These are phyloP conservation scores for Podospora tetraspora DNA, from an alignment of 495 filamentous ascomycete genomes.

Conservation along the genomic window DNA sequence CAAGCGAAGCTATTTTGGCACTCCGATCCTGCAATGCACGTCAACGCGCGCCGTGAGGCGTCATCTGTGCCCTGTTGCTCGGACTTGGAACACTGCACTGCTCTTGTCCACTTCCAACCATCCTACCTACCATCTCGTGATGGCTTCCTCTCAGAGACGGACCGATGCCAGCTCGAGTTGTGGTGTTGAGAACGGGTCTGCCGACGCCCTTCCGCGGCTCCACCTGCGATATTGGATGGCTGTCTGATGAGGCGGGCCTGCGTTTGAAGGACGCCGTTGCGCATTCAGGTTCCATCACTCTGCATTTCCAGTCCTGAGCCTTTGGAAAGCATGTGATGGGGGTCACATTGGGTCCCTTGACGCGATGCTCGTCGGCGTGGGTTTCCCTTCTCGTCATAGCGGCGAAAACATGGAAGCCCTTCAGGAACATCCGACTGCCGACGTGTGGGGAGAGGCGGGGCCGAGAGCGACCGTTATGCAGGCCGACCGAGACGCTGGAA, in stretches of 20 bases:
- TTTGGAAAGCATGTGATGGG: constrained; percentile 3
- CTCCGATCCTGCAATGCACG: background rate
- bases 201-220: background rate
- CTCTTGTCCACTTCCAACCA: no score
- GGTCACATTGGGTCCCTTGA: background rate
- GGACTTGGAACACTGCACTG: background rate
- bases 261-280: background rate
- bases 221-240: background rate
- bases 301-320: background rate
- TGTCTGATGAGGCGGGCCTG: background rate
- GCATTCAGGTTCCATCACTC: background rate
- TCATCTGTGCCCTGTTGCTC: background rate
- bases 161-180: background rate
- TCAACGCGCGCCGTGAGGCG: background rate
- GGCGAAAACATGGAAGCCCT: constrained; percentile 7
- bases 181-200: background rate
- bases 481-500: background rate
- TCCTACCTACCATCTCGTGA: background rate
- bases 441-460: constrained; percentile 11
- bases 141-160: background rate
- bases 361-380: constrained; percentile 8
- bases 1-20: background rate
- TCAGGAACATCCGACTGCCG: constrained; percentile 10
- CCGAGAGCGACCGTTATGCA: background rate
- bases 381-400: constrained; percentile 15